Evolutionary conservation across 768 basidiomycete genomes (phyloP).

Genomic region (Leccinellum rugosiceps): DNA sequence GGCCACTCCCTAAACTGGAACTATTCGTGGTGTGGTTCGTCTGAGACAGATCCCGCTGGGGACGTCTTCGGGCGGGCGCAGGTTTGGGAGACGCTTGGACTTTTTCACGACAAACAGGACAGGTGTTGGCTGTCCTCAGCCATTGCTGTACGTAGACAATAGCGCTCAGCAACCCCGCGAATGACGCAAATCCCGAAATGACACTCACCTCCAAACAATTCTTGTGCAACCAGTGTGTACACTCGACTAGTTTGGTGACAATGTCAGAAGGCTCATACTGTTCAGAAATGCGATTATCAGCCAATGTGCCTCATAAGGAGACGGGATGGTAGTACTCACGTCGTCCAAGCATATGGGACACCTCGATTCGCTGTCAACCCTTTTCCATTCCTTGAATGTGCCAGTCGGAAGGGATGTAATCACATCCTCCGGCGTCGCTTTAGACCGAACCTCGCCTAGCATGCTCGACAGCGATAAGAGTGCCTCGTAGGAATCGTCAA

Average conservation of each 20-base stretch:
- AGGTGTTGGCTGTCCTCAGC: constrained; percentile 72
- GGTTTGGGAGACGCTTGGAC: constrained; percentile 37
- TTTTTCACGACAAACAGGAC: constrained; percentile 74
- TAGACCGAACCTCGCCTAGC: constrained; percentile 68
- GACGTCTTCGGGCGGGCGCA: constrained; percentile 20
- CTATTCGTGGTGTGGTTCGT: constrained; percentile 6
- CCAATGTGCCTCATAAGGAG: neutral
- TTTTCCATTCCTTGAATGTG: constrained; percentile 66
- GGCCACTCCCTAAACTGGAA: neutral
- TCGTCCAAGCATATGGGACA: constrained; percentile 88
- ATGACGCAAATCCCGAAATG: neutral
- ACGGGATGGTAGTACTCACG: constrained; percentile 41
- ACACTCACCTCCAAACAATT: constrained; percentile 65
- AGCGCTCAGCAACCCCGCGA: constrained; percentile 1
- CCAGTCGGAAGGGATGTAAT: constrained; percentile 58
- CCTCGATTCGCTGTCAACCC: constrained; percentile 60
- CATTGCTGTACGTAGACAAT: constrained; percentile 55
- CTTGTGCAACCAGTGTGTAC: constrained; percentile 79
- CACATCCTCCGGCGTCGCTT: constrained; percentile 58
- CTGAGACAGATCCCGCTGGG: constrained; percentile 8
- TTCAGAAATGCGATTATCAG: constrained; percentile 5
- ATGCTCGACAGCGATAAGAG: constrained; percentile 55
- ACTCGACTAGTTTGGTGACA: constrained; percentile 64
- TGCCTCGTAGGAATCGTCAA: constrained; percentile 73
- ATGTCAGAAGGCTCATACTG: constrained; percentile 65